Evolutionary conservation across 768 basidiomycete genomes (phyloP), one percentile per base, ranked within the genome.

Genomic region (Coprinopsis sp.): DNA sequence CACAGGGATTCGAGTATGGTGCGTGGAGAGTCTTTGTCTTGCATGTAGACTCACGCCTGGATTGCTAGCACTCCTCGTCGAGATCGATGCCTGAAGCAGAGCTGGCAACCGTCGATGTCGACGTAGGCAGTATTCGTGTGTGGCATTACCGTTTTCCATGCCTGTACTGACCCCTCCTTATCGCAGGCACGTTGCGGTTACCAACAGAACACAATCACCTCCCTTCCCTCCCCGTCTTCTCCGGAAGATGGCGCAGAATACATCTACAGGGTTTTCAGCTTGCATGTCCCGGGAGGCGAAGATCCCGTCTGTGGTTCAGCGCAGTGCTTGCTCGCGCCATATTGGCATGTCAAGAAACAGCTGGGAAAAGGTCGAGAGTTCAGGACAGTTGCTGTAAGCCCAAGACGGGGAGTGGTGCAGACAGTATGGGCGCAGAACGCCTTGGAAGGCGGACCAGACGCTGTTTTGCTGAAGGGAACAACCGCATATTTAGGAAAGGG

Each of bases 211-310:
- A 30, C 19, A n/a, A 19, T 42, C 13, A 42, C 40, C 27, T 42
- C 40, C 27, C 40, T 23, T 39, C 22, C 18, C 37, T 24, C 37
- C 34, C 10, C 8, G 6, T 36, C 34, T 18, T 36, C 34, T 7
- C 16, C 19, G 34, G 11, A 11, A 21, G 16, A 8, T 6, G 18
- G 27, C 27, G 5, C 11, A 29, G 40, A 42, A n/a, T 42, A 30
- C 27, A 30, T 42, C 27, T 42, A 42, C 18, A 24, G 40, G 8
- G 30, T 42, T 24, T 42, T 42, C 40, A 42, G 40, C 40, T 18
- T n/a, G 28, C 27, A 42, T 21, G 24, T 42, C 12, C 40, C 40
- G 18, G 40, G 40, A n/a, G 40, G 40, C 14, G 40, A 42, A 19
- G 40, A 42, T 30, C 4, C 40, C n/a, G 40, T 42, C 6, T 42